Percentiles rank a stretch among this genome's conserved stretches.
phyloP scores from a whole-genome alignment of 495 filamentous ascomycete species.

The Trichoderma orchidacearum region DNA sequence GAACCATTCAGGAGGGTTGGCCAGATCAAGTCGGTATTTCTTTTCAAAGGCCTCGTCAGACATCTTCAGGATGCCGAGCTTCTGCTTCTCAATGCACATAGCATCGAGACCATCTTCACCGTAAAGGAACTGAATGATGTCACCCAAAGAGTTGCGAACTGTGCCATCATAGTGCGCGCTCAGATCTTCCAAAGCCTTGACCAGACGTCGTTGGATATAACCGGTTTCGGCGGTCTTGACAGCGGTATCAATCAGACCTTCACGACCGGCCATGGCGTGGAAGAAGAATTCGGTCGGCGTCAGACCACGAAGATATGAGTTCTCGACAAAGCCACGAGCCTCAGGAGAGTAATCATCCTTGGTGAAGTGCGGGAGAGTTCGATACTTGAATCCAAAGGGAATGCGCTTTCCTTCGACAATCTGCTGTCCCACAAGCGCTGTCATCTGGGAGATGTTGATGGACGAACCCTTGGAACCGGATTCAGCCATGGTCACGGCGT shows the following conservation, averaged over 20 bases:
- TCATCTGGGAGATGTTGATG: slow-evolving; percentile 99
- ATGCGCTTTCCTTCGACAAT: slow-evolving; percentile 98
- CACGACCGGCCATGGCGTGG: slow-evolving; percentile 99
- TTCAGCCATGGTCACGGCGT: slow-evolving; percentile 86
- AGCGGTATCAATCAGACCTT: slow-evolving; percentile 98
- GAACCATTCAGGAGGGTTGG: slow-evolving; percentile 3
- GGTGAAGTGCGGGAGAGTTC: slow-evolving; percentile 92
- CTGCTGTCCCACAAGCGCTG: slow-evolving; percentile 90
- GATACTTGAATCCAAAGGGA: slow-evolving; percentile 98
- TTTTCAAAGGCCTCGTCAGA: slow-evolving; percentile 59
- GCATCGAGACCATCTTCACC: slow-evolving; percentile 95
- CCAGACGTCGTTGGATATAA: slow-evolving; percentile 95
- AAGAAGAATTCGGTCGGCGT: slow-evolving; percentile 98
- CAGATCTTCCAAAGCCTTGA: slow-evolving; percentile 96
- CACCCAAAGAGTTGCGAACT: slow-evolving; percentile 89
- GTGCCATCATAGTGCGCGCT: slow-evolving; percentile 97
- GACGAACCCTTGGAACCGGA: slow-evolving; percentile 96
- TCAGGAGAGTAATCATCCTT: slow-evolving; percentile 98
- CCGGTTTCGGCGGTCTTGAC: slow-evolving; percentile 99
- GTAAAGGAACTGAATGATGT: slow-evolving; percentile 95
- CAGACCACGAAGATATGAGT: slow-evolving; percentile 92
- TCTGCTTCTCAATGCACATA: slow-evolving; percentile 79
- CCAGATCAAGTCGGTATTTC: slow-evolving; percentile 75
- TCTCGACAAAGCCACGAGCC: slow-evolving; percentile 95
- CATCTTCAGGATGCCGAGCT: slow-evolving; percentile 69